Evolutionary conservation across 2,329 filamentous ascomycete species (phyloP), one percentile per base, ranked within the genome.

Genomic region (Aplosporella prunicola): DNA sequence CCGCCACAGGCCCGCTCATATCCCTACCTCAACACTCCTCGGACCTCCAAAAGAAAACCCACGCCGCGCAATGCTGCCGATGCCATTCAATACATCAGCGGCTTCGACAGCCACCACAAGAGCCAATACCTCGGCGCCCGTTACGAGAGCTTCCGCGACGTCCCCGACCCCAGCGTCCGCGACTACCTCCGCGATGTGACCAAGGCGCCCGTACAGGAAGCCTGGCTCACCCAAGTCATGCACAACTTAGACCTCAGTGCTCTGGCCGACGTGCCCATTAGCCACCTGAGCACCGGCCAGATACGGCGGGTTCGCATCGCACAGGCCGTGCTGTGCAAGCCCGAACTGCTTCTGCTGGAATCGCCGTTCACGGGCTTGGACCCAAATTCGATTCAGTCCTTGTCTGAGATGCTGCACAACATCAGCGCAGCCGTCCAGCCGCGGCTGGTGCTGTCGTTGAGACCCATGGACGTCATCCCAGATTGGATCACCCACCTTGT

Each of bases 301-400:
- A 89, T 82, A 7, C 71, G 89, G 45, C 69, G 91, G 38, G 82
- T 89, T 7, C 76, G 85, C 43, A 94, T 98, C 47, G 91, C 87
- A 2, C 82, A 85, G 49, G 86, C 88, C 0, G 62, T 98, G 35
- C 67, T 96, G 41, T 77, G 69, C 5, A 72, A 72, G 35, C 91
- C 91, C 0, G 82, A 93, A 57, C 71, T 94, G 9, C 55, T 96
- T 42, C 68, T 96, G 35, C 68, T 94, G 3, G 91, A 98, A 60
- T 89, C 94, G 51, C 89, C 91, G 1, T 95, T 95, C 53, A 93
- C 95, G 83, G 89, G 91, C 0, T 68, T 98, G 11, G 89, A 96
- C 57, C 91, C 89, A 10, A 80, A 79, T 5, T 93, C 87, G 0
- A 74, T 84, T 9, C 68, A 72, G 11, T 73, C 73, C 1, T 63